These are phyloP conservation scores for Termitomyces sp. DNA, from an alignment of 768 basidiomycete genomes.

Conservation along the genomic window DNA sequence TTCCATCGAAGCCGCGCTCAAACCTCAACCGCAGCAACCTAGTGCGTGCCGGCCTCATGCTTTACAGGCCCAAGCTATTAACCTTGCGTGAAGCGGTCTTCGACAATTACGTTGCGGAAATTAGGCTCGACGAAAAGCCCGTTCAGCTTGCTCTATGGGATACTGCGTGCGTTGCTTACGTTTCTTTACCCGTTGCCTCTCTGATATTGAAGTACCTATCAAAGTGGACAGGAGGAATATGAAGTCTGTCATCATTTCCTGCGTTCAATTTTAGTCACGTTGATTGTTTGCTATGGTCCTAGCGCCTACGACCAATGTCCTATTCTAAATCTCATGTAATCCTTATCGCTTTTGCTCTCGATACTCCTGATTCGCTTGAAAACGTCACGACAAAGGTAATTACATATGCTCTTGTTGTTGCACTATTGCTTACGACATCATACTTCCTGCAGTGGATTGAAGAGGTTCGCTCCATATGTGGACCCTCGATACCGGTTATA, in stretches of 20 bases:
- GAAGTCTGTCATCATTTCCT: conserved; percentile 48
- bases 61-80: conserved; percentile 10
- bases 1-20: conserved; percentile 6
- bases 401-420: neutral
- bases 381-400: conserved; percentile 89
- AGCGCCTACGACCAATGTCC: conserved; percentile 93
- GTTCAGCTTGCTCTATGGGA: conserved; percentile 98
- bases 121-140: conserved; percentile 93
- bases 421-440: conserved; percentile 13
- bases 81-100: conserved; percentile 69
- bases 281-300: conserved; percentile 6
- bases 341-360: conserved; percentile 93
- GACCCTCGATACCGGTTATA: conserved; percentile 85
- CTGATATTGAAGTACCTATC: conserved; percentile 2
- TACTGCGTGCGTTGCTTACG: conserved; percentile 74
- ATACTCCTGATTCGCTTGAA: conserved; percentile 94
- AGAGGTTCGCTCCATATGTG: conserved; percentile 96
- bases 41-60: conserved; percentile 32
- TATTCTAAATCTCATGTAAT: conserved; percentile 99
- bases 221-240: conserved; percentile 97
- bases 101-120: conserved; percentile 99
- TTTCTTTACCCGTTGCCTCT: conserved; percentile 6
- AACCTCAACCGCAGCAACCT: conserved; percentile 39
- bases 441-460: conserved; percentile 79
- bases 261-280: neutral